Base-by-base conservation (phyloP, 2,329 filamentous ascomycete species). In the Cladorrhinum sp. region DNA sequence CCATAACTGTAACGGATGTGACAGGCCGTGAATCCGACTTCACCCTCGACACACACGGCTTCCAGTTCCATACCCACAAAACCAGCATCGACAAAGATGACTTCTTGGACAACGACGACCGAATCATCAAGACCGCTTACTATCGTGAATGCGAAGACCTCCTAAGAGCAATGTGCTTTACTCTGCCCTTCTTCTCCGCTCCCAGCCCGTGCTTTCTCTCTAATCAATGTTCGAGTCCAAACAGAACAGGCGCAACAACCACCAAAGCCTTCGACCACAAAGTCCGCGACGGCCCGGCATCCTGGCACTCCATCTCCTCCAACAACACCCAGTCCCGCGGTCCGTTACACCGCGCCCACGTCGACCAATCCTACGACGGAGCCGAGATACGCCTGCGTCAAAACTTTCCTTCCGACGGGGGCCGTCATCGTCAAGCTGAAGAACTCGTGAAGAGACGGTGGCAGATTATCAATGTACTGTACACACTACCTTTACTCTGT, bases 71-170 rank as follows among this genome's bases (percentile, higher is more conserved):
- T 5, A 73, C 73, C 54, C 50, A 65, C 26, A 50, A 42, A 20
- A 39, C 52, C 2, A 73, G 71, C 63, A 23, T 24, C 3, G 65
- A 74, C 36, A 59, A 65, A 14, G 69, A 66, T 1, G 26, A 30
- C 10, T 30, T 30, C 18, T 79, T 78, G n/a, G n/a, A n/a, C 53
- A 64, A 66, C 2, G 81, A 88, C 69, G 84, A 88, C 55, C 80
- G 80, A 2, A 76, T 78, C 23, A 86, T 94, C 68, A 78, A 83
- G 67, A 67, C 73, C 1, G 75, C 80, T 23, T 93, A 93, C 75
- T 93, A 93, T 73, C 83, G 86, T 0, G 89, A 93, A 71, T 84
- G 90, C 28, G 85, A 87, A 71, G 73, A 82, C 54, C 74, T 92
- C 18, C 69, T 93, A 0, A 87, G 85, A 57, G 79, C 82, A 1